Conservation (phyloP, 495 filamentous ascomycete species). For the Mytilinidion resinicola region DNA sequence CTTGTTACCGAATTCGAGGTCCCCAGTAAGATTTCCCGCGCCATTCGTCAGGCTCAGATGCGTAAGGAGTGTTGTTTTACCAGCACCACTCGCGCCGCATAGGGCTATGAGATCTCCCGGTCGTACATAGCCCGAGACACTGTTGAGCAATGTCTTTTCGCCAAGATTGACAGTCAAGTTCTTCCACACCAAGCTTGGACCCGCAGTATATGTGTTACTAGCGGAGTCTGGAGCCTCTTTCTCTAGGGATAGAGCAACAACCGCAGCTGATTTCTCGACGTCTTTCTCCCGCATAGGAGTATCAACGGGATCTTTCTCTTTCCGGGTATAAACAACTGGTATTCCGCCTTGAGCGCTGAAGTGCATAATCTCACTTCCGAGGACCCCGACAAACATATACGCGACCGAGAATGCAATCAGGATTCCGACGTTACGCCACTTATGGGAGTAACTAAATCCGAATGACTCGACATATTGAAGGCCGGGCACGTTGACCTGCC, state of each 20-base stretch:
- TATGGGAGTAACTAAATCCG: constrained; percentile 48
- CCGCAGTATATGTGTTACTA: no score
- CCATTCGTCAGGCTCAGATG: constrained; percentile 49
- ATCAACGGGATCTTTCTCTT: no score
- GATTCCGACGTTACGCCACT: constrained; percentile 64
- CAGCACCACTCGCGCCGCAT: constrained; percentile 60
- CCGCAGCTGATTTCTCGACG: no score
- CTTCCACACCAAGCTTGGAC: no score
- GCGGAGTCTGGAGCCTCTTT: no score
- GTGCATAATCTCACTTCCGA: constrained; percentile 51
- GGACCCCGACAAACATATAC: constrained; percentile 48
- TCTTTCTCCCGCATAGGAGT: no score
- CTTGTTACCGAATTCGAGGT: constrained; percentile 47
- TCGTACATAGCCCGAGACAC: constrained; percentile 61
- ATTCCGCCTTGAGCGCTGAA: background rate
- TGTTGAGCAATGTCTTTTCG: constrained; percentile 49
- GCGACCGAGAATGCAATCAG: constrained; percentile 57
- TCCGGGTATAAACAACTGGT: background rate
- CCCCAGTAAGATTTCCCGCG: constrained; percentile 46
- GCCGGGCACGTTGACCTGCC: constrained; percentile 42
- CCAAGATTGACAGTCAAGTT: constrained; percentile 30
- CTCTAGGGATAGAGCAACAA: no score
- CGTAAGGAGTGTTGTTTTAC: constrained; percentile 60
- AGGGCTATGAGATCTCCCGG: constrained; percentile 64
- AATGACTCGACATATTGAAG: constrained; percentile 50